Evolutionary conservation across 2,329 filamentous ascomycete species (phyloP).

Genomic region (Fusarium circinatum): DNA sequence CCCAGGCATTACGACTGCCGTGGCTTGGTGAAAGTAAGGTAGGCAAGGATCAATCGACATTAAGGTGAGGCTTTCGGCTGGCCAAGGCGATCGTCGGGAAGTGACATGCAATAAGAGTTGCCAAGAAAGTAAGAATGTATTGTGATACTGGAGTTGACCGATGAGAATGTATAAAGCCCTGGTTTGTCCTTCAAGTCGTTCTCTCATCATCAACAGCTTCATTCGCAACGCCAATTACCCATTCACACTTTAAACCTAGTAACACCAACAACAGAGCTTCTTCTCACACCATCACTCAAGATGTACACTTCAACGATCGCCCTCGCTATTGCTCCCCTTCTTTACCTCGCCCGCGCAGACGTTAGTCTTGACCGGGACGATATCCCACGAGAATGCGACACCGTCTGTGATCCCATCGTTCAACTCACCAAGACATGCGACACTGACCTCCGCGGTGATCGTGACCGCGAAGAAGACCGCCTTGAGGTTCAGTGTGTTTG

Average conservation of each 20-base stretch:
- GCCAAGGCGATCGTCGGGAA: constrained; percentile 9
- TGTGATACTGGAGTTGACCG: background rate
- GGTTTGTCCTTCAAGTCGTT: background rate
- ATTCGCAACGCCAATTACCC: background rate
- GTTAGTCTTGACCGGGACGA: constrained; percentile 49
- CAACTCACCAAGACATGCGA: constrained; percentile 51
- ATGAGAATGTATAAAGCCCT: constrained; percentile 18
- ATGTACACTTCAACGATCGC: constrained; percentile 48
- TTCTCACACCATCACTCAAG: constrained; percentile 3
- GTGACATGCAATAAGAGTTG: background rate
- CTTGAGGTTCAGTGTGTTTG: constrained; percentile 54
- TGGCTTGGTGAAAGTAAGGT: constrained; percentile 18
- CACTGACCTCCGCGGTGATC: constrained; percentile 44
- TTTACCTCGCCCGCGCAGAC: constrained; percentile 47
- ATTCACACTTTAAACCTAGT: background rate
- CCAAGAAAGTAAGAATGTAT: constrained; percentile 6
- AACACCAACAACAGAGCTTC: background rate
- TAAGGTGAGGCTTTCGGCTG: constrained; percentile 24
- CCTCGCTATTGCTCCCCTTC: constrained; percentile 44
- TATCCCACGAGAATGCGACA: constrained; percentile 48
- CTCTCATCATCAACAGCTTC: background rate
- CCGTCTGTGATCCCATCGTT: constrained; percentile 52
- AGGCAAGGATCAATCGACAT: background rate
- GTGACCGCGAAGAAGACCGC: constrained; percentile 49
- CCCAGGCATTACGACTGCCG: constrained; percentile 27